A percentile compares a stretch with the other conserved stretches of the same genome.
phyloP scores from a whole-genome alignment of 1,284 basidiomycete genomes.

The Puccinia coronata region DNA sequence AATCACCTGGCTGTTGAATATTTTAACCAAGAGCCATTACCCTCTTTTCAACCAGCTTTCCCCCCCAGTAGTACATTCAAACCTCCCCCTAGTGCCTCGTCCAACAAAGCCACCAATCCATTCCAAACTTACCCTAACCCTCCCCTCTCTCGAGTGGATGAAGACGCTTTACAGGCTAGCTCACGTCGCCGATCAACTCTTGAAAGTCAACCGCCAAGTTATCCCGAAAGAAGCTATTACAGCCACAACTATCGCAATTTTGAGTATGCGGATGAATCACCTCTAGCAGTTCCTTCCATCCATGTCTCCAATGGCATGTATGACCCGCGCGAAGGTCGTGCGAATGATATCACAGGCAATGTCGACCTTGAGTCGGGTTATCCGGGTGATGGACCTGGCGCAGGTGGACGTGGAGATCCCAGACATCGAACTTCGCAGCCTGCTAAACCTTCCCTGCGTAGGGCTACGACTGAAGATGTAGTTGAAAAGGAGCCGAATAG shows the following conservation, averaged over 20 bases:
- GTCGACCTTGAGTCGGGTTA: slow-evolving; percentile 39
- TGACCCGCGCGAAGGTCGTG: slow-evolving; percentile 17
- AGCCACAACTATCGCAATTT: slow-evolving; percentile 20
- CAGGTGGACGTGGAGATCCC: slow-evolving; percentile 24
- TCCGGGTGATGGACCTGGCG: background rate
- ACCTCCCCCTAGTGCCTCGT: background rate
- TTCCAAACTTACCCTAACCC: background rate
- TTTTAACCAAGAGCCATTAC: background rate
- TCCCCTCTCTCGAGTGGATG: background rate
- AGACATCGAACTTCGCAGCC: slow-evolving; percentile 43
- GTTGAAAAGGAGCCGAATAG: slow-evolving; percentile 36
- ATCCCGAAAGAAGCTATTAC: slow-evolving; percentile 34
- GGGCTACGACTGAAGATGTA: slow-evolving; percentile 36
- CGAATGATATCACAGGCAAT: background rate
- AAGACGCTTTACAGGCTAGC: background rate
- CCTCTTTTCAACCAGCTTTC: slow-evolving; percentile 12
- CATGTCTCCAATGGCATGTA: slow-evolving; percentile 27
- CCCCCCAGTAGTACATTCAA: background rate
- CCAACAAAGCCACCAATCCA: background rate
- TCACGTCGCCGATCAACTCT: slow-evolving; percentile 6
- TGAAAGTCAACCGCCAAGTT: slow-evolving; percentile 21
- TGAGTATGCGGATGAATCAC: background rate
- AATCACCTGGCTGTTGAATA: background rate
- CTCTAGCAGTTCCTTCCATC: background rate
- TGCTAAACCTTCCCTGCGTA: slow-evolving; percentile 35